Percentiles rank a stretch among this genome's conserved stretches.
phyloP scores from a whole-genome alignment of 768 basidiomycete genomes.

The Daedaleopsis nitida region DNA sequence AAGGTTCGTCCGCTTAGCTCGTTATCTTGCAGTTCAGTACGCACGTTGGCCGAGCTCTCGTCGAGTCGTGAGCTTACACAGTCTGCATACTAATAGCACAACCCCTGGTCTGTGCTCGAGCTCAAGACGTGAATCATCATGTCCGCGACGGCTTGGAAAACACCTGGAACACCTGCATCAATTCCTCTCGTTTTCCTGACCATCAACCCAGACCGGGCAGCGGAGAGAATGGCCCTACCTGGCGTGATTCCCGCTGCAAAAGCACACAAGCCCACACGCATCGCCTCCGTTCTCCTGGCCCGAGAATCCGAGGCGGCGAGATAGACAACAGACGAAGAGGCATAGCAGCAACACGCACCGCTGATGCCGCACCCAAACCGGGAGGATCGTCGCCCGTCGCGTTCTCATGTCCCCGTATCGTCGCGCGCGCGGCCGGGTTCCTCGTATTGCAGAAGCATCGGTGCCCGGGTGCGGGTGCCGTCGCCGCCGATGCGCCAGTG shows the following conservation, averaged over 20 bases:
- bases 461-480: conserved; percentile 3
- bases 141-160: background rate
- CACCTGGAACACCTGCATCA: too few relatives aligned
- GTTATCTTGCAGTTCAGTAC: too few relatives aligned
- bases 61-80: too few relatives aligned
- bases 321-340: conserved; percentile 1
- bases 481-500: background rate
- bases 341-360: background rate
- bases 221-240: too few relatives aligned
- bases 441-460: conserved; percentile 6
- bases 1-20: too few relatives aligned
- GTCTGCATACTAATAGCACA: too few relatives aligned
- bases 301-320: background rate
- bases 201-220: too few relatives aligned
- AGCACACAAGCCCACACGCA: background rate
- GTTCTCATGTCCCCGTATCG: background rate
- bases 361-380: background rate
- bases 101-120: too few relatives aligned
- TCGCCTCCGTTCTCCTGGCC: background rate
- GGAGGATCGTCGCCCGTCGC: background rate
- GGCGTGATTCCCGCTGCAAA: too few relatives aligned
- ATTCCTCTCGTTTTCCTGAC: too few relatives aligned
- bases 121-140: background rate
- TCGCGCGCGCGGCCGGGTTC: background rate
- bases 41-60: too few relatives aligned